Conservation (phyloP, 441 rosid species). For the Syzygium syzygioides region DNA sequence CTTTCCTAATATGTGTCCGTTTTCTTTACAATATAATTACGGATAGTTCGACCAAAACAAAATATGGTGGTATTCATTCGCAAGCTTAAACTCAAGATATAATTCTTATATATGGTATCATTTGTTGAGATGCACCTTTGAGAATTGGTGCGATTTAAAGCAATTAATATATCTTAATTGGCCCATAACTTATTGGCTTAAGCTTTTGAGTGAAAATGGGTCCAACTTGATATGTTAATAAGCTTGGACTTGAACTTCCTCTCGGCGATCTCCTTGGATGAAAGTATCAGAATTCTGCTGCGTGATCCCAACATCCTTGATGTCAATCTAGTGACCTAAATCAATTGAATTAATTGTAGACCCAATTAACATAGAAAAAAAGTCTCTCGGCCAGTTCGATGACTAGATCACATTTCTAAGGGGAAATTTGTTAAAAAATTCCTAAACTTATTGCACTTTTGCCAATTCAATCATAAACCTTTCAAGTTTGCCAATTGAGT, state of each 20-base stretch:
- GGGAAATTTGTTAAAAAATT: no score
- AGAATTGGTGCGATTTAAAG: not conserved
- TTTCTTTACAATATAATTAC: not conserved
- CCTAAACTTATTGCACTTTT: no score
- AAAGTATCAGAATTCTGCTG: not conserved
- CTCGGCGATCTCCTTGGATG: not conserved
- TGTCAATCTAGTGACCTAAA: not conserved
- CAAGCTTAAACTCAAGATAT: not conserved
- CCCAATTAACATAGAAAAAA: not conserved
- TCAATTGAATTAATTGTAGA: no score
- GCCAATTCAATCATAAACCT: no score
- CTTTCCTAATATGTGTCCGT: not conserved
- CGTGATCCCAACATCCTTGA: not conserved
- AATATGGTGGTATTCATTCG: no score
- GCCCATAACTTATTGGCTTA: fast-evolving
- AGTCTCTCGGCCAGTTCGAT: not conserved
- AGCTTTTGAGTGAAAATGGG: not conserved
- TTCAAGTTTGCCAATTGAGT: no score
- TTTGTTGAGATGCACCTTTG: not conserved
- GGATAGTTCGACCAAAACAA: not conserved
- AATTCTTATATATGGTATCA: not conserved
- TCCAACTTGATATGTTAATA: not conserved
- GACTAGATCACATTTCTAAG: not conserved
- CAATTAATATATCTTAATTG: not conserved
- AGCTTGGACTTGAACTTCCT: fast-evolving